A percentile compares a stretch with the other conserved stretches of the same genome.
Conservation (phyloP, 2,329 filamentous ascomycete genomes). For the Colletotrichum sp. region DNA sequence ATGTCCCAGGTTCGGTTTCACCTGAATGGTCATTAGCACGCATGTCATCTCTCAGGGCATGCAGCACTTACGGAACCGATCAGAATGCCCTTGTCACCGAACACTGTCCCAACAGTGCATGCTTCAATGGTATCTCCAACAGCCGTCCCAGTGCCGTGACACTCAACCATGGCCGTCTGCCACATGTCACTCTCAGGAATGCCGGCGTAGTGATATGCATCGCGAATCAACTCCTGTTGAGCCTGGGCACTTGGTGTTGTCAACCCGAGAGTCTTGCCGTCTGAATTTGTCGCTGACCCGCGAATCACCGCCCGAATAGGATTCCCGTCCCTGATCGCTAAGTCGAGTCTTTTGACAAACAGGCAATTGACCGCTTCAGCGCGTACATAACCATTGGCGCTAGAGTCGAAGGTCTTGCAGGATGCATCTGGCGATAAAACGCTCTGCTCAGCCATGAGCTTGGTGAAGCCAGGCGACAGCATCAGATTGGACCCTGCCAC, state of each 20-base stretch:
- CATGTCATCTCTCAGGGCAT: accelerated
- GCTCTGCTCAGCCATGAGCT: slow-evolving; percentile 25
- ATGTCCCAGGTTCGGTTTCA: slow-evolving; percentile 45
- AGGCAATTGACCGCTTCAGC: slow-evolving; percentile 42
- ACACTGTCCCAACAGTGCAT: slow-evolving; percentile 34
- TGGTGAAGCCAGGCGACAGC: not conserved
- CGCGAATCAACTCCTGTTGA: slow-evolving; percentile 30
- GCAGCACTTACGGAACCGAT: slow-evolving; percentile 27
- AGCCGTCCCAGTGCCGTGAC: slow-evolving; percentile 43
- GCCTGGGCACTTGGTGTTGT: slow-evolving; percentile 36
- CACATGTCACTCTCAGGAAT: slow-evolving; percentile 25
- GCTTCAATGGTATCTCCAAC: slow-evolving; percentile 46
- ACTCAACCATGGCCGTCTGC: slow-evolving; percentile 37
- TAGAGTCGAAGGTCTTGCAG: slow-evolving; percentile 38
- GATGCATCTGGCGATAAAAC: slow-evolving; percentile 28
- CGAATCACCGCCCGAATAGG: slow-evolving; percentile 33
- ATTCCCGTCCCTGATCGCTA: slow-evolving; percentile 44
- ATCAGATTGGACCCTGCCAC: slow-evolving; percentile 37
- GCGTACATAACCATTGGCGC: slow-evolving; percentile 48
- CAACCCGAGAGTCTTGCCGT: slow-evolving; percentile 39
- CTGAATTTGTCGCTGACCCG: slow-evolving; percentile 32
- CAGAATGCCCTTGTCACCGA: slow-evolving; percentile 28
- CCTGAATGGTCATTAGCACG: slow-evolving; percentile 24
- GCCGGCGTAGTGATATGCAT: slow-evolving; percentile 25
- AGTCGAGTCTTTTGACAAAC: slow-evolving; percentile 42